Base-by-base conservation (phyloP, 495 filamentous ascomycete species). In the Talaromyces wortmannii region DNA sequence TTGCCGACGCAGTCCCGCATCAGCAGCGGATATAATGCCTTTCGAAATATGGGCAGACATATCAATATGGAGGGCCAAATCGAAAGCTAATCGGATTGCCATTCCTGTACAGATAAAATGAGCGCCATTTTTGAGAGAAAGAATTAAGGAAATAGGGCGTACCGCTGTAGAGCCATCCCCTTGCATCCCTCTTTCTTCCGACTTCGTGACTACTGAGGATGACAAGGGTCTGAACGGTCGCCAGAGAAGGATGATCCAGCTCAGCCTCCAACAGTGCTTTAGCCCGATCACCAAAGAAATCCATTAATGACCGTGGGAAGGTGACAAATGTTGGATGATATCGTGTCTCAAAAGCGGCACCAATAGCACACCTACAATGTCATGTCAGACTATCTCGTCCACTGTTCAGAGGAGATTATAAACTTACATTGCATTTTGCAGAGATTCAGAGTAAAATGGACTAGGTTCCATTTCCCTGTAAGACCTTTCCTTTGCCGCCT, bases 81-180 rank as follows among this genome's bases (percentile, higher is more conserved):
- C 75, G 31, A 76, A 74, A 3, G 75, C 70, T 50, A 80, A 69
- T 23, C 77, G 65, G 70, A 78, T 76, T 0, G 76, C 73, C 77
- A 80, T 79, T 40, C 73, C 71, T 74, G 18, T 5, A 29, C 3
- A 17, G 48, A 53, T 68, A 18, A 66, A 54, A 30, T 17, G 8
- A 30, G 7, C 7, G 36, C 30, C 45, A 6, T n/a, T 5, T 45
- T 4, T 23, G 23, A 23, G 23, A 23, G 23, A 4, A 17, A 12
- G 4, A 17, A 17, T 12, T 17, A 23, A 10, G 44, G 8, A 32
- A 18, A n/a, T 29, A 7, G 11, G 32, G 30, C 61, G 50, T 62
- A 74, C 75, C 77, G 45, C 71, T 74, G 56, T 80, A 78, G 0
- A 80, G 61, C 77, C 76, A 78, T 11, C 77, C 77, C 10, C 76